Percentiles rank a stretch among this genome's conserved stretches.
These are phyloP conservation scores for Onygenales sp. DNA, from an alignment of 2,329 filamentous ascomycete genomes.

Conservation along the genomic window DNA sequence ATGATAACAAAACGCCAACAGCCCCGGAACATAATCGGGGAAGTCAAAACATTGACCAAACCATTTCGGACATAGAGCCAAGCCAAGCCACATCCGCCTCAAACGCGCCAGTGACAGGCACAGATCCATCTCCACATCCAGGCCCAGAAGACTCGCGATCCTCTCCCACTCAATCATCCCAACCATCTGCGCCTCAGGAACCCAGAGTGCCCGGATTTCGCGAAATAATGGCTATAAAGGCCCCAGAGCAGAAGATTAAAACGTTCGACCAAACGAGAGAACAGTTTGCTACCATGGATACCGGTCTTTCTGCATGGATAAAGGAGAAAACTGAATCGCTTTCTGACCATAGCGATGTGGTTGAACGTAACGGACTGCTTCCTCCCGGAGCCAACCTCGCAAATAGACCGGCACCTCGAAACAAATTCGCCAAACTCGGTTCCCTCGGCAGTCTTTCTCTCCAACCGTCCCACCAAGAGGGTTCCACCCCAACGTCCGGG, in stretches of 20 bases:
- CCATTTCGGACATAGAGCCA: neutral
- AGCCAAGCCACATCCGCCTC: neutral
- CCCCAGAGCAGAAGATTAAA: slow-evolving; percentile 57
- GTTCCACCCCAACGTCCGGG: slow-evolving; percentile 22
- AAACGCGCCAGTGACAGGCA: neutral
- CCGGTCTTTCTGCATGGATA: slow-evolving; percentile 60
- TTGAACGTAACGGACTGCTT: slow-evolving; percentile 26
- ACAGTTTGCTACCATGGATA: slow-evolving; percentile 62
- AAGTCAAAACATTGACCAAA: neutral
- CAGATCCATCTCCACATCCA: neutral
- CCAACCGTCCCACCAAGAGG: slow-evolving; percentile 19
- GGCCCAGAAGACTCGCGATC: neutral
- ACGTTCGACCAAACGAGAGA: slow-evolving; percentile 64
- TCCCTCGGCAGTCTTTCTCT: slow-evolving; percentile 22
- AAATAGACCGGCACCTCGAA: slow-evolving; percentile 22
- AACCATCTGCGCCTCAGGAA: slow-evolving; percentile 13
- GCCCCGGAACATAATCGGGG: neutral
- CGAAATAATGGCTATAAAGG: slow-evolving; percentile 65
- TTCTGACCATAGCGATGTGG: slow-evolving; percentile 44
- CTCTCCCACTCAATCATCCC: neutral
- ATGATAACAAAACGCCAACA: neutral
- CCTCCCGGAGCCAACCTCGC: slow-evolving; percentile 15
- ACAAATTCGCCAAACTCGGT: slow-evolving; percentile 34
- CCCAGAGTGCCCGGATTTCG: slow-evolving; percentile 53
- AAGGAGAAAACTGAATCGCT: slow-evolving; percentile 38